A percentile compares a stretch with the other conserved stretches of the same genome.
Conservation (phyloP, 1,284 basidiomycete species). For the Phylloboletellus chloephorus region DNA sequence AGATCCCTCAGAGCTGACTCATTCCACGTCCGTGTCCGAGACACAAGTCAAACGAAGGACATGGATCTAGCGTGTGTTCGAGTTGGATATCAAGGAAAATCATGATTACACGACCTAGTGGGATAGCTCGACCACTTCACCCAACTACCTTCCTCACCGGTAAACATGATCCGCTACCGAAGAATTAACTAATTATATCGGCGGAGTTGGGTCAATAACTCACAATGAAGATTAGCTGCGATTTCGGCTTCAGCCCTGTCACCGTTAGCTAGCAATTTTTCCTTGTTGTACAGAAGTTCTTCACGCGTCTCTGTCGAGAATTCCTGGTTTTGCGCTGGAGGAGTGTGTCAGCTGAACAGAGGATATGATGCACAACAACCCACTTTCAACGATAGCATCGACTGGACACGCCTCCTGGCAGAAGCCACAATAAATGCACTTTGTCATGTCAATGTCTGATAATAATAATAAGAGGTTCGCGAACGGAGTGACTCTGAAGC, state of each 20-base stretch:
- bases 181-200: slow-evolving; percentile 11
- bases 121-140: slow-evolving; percentile 11
- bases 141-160: slow-evolving; percentile 38
- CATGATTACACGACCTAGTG: slow-evolving; percentile 25
- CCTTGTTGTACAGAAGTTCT: slow-evolving; percentile 98
- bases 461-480: slow-evolving; percentile 1
- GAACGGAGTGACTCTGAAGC: slow-evolving; percentile 18
- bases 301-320: slow-evolving; percentile 97
- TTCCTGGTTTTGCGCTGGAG: slow-evolving; percentile 87
- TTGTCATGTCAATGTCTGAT: slow-evolving; percentile 92
- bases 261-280: slow-evolving; percentile 93
- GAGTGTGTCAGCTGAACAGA: slow-evolving; percentile 1
- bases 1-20: not conserved
- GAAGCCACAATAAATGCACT: slow-evolving; percentile 97
- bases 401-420: slow-evolving; percentile 99
- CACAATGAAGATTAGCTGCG: slow-evolving; percentile 86
- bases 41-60: slow-evolving; percentile 2
- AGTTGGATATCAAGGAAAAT: slow-evolving; percentile 6
- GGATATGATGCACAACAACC: slow-evolving; percentile 31
- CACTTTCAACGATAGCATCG: slow-evolving; percentile 99
- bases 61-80: slow-evolving; percentile 7
- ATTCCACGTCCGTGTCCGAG: not conserved
- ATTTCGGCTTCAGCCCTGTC: slow-evolving; percentile 96
- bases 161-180: slow-evolving; percentile 57
- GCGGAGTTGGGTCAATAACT: slow-evolving; percentile 25